Conservation (phyloP, 2,329 filamentous ascomycete genomes). For the Aspergillus hortae region DNA sequence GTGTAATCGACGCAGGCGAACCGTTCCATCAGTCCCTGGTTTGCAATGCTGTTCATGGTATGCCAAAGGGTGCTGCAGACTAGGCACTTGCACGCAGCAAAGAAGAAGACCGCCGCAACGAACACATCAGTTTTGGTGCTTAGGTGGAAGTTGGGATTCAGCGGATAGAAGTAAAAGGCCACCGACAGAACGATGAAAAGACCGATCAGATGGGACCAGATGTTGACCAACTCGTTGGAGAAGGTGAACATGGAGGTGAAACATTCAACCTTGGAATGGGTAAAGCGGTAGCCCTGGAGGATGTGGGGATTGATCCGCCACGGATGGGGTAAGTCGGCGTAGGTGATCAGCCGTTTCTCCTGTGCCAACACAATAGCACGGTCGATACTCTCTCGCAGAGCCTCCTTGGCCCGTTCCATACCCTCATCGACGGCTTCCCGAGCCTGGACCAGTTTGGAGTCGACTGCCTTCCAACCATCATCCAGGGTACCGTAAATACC, state of each 20-base stretch:
- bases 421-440: conserved; percentile 75
- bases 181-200: conserved; percentile 82
- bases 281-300: conserved; percentile 85
- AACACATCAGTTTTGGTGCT: conserved; percentile 86
- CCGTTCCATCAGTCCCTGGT: conserved; percentile 82
- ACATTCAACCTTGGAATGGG: conserved; percentile 85
- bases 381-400: conserved; percentile 80
- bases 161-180: conserved; percentile 94
- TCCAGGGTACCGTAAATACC: conserved; percentile 75
- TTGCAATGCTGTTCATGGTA: conserved; percentile 95
- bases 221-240: conserved; percentile 94
- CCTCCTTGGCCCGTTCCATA: conserved; percentile 74
- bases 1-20: conserved; percentile 99
- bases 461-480: conserved; percentile 74
- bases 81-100: conserved; percentile 90
- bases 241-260: conserved; percentile 76
- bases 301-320: conserved; percentile 98
- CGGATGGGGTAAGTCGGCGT: conserved; percentile 84
- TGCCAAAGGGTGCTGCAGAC: conserved; percentile 97
- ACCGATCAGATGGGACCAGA: conserved; percentile 92
- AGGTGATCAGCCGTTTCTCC: conserved; percentile 78
- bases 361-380: conserved; percentile 70
- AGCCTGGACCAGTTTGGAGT: conserved; percentile 72
- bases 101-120: conserved; percentile 92
- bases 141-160: conserved; percentile 77